Evolutionary conservation across 305 asterid genomes (phyloP).

Genomic region (Rubia peregrina): DNA sequence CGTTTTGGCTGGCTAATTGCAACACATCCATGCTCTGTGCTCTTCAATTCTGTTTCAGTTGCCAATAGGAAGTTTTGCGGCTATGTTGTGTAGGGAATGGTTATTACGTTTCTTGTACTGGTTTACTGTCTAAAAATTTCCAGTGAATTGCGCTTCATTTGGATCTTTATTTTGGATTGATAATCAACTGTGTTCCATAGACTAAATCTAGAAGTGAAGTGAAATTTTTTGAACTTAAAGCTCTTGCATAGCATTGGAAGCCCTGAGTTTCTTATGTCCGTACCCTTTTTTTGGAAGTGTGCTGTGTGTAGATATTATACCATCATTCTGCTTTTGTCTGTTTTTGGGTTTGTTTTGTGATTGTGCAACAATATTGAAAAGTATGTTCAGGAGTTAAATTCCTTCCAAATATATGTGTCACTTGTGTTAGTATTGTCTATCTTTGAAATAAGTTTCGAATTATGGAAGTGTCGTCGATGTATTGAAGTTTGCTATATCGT

Average conservation of each 20-base stretch:
- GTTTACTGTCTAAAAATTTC: neutral
- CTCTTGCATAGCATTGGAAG: neutral
- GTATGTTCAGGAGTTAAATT: too few species aligned
- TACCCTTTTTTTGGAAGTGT: neutral
- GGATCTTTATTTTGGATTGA: neutral
- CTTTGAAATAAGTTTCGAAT: too few species aligned
- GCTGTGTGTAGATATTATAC: neutral
- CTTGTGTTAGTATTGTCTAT: too few species aligned
- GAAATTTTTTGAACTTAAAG: neutral
- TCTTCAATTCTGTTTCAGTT: neutral
- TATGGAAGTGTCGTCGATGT: too few species aligned
- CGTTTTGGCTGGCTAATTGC: neutral
- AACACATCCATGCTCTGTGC: neutral
- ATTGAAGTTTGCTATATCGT: too few species aligned
- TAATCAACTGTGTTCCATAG: too few species aligned
- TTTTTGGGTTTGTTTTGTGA: too few species aligned
- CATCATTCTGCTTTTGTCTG: neutral
- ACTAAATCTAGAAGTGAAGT: neutral
- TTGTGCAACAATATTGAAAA: too few species aligned
- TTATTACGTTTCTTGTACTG: neutral
- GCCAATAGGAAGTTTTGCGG: slow-evolving; percentile 8
- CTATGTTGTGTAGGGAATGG: neutral
- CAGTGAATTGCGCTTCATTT: neutral
- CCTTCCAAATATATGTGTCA: too few species aligned
- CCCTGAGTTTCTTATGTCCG: neutral